phyloP scores from a whole-genome alignment of 2,329 filamentous ascomycete species.

The Fusarium chaquense region DNA sequence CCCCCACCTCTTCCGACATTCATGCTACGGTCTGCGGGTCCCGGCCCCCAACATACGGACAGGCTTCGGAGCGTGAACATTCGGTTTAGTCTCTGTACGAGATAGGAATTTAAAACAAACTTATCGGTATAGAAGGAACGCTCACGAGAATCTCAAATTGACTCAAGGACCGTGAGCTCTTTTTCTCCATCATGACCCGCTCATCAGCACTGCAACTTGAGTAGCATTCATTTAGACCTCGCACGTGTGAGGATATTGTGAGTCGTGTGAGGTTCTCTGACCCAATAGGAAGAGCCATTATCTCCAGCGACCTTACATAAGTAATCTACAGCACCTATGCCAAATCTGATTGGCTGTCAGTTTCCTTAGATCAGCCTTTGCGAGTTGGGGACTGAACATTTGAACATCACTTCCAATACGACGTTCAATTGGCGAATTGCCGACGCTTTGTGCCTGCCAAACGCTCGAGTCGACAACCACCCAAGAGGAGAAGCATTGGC shows the following conservation, averaged over 20 bases:
- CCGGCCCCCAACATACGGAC: slow-evolving; percentile 30
- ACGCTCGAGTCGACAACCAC: slow-evolving; percentile 1
- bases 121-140: not conserved
- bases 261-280: slow-evolving; percentile 20
- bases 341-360: slow-evolving; percentile 38
- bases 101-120: not conserved
- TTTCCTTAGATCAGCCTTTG: slow-evolving; percentile 41
- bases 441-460: slow-evolving; percentile 11
- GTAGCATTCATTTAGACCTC: not conserved
- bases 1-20: slow-evolving; percentile 34
- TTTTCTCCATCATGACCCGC: not conserved
- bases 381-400: slow-evolving; percentile 14
- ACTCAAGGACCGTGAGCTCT: not conserved
- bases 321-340: not conserved
- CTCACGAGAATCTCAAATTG: not conserved
- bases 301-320: slow-evolving; percentile 36
- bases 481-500: not conserved
- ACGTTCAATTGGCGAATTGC: slow-evolving; percentile 30
- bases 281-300: slow-evolving; percentile 18
- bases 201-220: not conserved
- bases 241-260: slow-evolving; percentile 17
- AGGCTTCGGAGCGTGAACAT: slow-evolving; percentile 9
- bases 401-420: slow-evolving; percentile 16
- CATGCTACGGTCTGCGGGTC: slow-evolving; percentile 22
- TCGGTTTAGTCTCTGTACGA: not conserved